Evolutionary conservation across 2,329 filamentous ascomycete species (phyloP), one percentile per base, ranked within the genome.

Genomic region (Colletotrichum melonis): DNA sequence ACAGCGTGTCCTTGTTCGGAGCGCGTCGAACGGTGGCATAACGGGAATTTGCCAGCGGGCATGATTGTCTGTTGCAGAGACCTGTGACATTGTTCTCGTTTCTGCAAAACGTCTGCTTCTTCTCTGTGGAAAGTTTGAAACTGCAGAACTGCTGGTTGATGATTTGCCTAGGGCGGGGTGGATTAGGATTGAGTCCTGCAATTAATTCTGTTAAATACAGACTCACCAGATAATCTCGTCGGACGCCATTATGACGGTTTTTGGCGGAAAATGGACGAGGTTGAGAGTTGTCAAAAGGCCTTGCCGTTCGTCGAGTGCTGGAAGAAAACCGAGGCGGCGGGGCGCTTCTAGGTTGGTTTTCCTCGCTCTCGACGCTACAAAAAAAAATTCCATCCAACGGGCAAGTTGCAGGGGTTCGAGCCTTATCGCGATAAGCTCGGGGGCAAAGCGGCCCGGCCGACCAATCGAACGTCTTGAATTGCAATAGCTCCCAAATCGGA

Each of bases 121-220:
- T 97, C 28, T 94, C 94, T 24, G 92, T 94, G 86, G 91, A 98
- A 77, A 98, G 88, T 82, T 98, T 98, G 88, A 95, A 98, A 64
- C 93, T 92, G 87, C 97, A 98, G 82, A 97, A 97, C 81, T 96
- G 94, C 84, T 97, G 94, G 84, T 97, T 97, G 78, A 98, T 98
- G 71, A 98, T 94, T 82, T 95, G 92, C 97, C 70, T 73, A 8
- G 3, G 1, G 19, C 30, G 9, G 9, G 60, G 19, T 16, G 42
- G 4, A 46, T 73, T 56, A 73, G 46, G 24, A 65, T 26, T 32
- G 22, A 63, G 14, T 22, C 26, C 32, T 42, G 9, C 1, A 49
- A 5, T 14, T 24, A 46, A 14, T 1, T 24, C 12, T 32, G 1
- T 5, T 5, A 24, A 32, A 16, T 8, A 1, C n/a, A 19, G 4